These are phyloP conservation scores for Termitomyces sp. DNA, from an alignment of 768 basidiomycete species.

Conservation along the genomic window DNA sequence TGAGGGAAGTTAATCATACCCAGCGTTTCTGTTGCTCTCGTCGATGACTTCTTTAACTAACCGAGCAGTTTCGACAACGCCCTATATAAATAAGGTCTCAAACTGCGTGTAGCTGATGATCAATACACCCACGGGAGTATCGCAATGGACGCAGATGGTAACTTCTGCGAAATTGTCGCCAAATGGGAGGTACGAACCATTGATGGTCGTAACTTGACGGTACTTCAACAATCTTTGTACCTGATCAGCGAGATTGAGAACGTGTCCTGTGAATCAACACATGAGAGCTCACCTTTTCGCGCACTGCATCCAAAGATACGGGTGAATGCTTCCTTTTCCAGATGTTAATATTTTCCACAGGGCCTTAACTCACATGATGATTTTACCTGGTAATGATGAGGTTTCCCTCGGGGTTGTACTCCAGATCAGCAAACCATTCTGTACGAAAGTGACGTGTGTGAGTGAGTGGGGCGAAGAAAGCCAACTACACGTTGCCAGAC, in stretches of 20 bases:
- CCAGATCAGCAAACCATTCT: slow-evolving; percentile 69
- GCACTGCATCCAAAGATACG: slow-evolving; percentile 35
- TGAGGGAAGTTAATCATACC: background rate
- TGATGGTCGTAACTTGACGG: slow-evolving; percentile 42
- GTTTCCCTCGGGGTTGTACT: slow-evolving; percentile 51
- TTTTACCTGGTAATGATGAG: slow-evolving; percentile 54
- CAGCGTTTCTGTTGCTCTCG: background rate
- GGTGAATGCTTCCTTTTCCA: slow-evolving; percentile 42
- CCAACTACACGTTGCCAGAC: slow-evolving; percentile 22
- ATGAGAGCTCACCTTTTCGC: background rate
- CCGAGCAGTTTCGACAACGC: slow-evolving; percentile 4
- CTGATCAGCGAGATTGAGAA: background rate
- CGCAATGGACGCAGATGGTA: slow-evolving; percentile 62
- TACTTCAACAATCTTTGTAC: slow-evolving; percentile 17
- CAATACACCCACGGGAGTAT: slow-evolving; percentile 44
- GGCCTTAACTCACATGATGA: background rate
- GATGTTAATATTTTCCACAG: background rate
- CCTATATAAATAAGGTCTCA: background rate
- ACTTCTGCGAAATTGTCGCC: slow-evolving; percentile 40
- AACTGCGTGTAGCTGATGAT: too few relatives aligned
- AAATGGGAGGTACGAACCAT: slow-evolving; percentile 35
- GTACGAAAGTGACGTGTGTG: background rate
- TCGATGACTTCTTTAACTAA: background rate
- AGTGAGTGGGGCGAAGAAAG: background rate
- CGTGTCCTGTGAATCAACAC: too few relatives aligned